These are phyloP conservation scores for Coemansia sp. DNA, from an alignment of 192 early-diverging fungal species.

Conservation along the genomic window DNA sequence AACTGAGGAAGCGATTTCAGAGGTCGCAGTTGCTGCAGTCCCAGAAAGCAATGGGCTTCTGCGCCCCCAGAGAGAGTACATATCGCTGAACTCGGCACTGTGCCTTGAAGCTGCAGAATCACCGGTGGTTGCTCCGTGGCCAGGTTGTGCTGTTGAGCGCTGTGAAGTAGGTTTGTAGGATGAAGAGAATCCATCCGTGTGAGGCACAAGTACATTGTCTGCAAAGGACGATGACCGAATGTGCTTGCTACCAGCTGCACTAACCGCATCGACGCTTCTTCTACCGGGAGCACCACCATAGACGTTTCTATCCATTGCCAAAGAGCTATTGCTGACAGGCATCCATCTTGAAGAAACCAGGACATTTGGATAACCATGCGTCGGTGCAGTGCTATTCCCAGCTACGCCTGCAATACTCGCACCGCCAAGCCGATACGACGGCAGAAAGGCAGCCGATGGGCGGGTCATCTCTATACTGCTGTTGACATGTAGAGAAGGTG, in stretches of 20 bases:
- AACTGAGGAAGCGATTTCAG: not conserved
- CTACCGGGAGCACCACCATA: not conserved
- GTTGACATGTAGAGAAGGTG: not conserved
- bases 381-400: not conserved
- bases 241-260: constrained; percentile 1
- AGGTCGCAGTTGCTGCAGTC: not conserved
- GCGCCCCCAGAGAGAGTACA: constrained; percentile 22
- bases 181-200: not conserved
- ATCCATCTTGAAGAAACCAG: constrained; percentile 1
- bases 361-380: not conserved
- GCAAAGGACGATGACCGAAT: constrained; percentile 23
- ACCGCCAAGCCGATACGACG: constrained; percentile 8
- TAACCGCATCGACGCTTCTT: not conserved
- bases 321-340: not conserved
- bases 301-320: not conserved
- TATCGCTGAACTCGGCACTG: constrained; percentile 32
- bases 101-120: constrained; percentile 10
- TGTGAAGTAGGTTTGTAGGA: constrained; percentile 11
- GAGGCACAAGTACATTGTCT: too few species aligned
- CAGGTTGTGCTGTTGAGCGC: not conserved
- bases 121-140: not conserved
- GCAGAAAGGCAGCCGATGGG: constrained; percentile 1
- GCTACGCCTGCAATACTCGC: constrained; percentile 5
- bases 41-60: constrained; percentile 11
- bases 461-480: constrained; percentile 2